Evolutionary conservation across 495 filamentous ascomycete genomes (phyloP).

Genomic region (Acidomyces sp.): DNA sequence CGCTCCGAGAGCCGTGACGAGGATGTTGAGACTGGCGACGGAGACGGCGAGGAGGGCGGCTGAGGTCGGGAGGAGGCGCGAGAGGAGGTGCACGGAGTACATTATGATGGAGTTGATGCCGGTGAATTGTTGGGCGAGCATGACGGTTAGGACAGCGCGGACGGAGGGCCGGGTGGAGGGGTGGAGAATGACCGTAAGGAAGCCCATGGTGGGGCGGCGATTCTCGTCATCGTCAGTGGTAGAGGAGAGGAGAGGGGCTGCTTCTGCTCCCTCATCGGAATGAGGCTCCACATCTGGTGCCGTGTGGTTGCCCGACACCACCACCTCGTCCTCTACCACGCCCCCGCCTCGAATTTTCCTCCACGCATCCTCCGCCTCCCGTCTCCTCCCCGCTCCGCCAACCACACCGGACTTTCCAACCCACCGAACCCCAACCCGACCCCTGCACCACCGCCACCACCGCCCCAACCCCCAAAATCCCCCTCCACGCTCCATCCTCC

Average conservation of each 20-base stretch:
- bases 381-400: conserved; percentile 51
- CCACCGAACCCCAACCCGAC: conserved; percentile 51
- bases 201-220: conserved; percentile 39
- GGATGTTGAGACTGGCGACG: conserved; percentile 74
- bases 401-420: conserved; percentile 77
- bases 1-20: conserved; percentile 66
- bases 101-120: conserved; percentile 91
- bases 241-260: too few relatives aligned
- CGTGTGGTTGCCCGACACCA: conserved; percentile 33
- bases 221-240: too few relatives aligned
- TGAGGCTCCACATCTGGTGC: conserved; percentile 15
- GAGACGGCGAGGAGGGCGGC: conserved; percentile 70
- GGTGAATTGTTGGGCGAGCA: conserved; percentile 77
- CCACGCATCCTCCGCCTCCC: conserved; percentile 50
- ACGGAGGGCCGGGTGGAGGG: conserved; percentile 61
- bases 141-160: conserved; percentile 74
- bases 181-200: conserved; percentile 50
- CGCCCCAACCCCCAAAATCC: conserved; percentile 65
- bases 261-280: too few relatives aligned
- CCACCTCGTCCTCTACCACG: conserved; percentile 59
- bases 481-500: conserved; percentile 63
- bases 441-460: conserved; percentile 50
- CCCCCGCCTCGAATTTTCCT: conserved; percentile 60
- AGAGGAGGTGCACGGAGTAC: conserved; percentile 85
- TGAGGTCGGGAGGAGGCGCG: conserved; percentile 58